Evolutionary conservation across 2,329 filamentous ascomycete genomes (phyloP).

Genomic region (Fusarium foetens): DNA sequence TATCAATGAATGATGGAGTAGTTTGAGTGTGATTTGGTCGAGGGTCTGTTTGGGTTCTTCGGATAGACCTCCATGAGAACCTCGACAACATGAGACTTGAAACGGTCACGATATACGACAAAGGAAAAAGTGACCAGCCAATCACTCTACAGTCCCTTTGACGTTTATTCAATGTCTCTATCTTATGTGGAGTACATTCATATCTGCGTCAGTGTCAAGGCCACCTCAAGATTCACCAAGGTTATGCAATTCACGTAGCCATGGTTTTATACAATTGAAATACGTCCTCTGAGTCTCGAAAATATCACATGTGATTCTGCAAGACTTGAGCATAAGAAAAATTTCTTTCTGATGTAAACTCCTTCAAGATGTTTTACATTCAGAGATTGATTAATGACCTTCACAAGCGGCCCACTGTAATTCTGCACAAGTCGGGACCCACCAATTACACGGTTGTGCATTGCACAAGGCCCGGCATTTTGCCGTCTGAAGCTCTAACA

Average conservation of each 20-base stretch:
- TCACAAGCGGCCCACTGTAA: background rate
- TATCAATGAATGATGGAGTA: background rate
- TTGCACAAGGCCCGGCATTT: slow-evolving; percentile 32
- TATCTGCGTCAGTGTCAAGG: background rate
- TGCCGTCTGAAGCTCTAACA: slow-evolving; percentile 34
- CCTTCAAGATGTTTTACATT: background rate
- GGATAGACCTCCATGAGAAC: background rate
- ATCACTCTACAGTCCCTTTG: background rate
- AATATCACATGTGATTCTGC: fast-evolving
- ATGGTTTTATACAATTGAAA: background rate
- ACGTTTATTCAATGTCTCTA: background rate
- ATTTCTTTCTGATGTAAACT: fast-evolving
- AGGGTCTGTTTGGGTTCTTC: background rate
- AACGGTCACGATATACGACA: background rate
- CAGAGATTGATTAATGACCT: background rate
- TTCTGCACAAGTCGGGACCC: slow-evolving; percentile 8
- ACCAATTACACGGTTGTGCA: slow-evolving; percentile 18
- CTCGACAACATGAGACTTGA: background rate
- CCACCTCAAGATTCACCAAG: background rate
- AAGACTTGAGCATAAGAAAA: background rate
- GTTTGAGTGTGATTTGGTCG: background rate
- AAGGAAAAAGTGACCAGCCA: background rate
- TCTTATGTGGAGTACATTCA: background rate
- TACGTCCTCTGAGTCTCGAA: fast-evolving
- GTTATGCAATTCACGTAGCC: too few species aligned